These are phyloP conservation scores for Clarireedia hainanense DNA, from an alignment of 2,329 filamentous ascomycete species.

Conservation along the genomic window DNA sequence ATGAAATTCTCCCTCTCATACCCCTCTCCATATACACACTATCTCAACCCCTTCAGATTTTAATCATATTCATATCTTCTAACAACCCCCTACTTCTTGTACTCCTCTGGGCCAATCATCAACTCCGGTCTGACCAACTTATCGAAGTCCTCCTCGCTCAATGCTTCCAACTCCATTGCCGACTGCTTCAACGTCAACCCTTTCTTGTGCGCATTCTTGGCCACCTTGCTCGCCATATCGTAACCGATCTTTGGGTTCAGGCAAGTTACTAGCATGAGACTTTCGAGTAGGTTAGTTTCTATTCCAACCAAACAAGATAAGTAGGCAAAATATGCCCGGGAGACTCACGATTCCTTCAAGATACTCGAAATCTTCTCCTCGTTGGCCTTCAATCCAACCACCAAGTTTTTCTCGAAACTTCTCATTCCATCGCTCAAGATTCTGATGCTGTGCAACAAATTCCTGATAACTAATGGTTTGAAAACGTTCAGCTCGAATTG, in stretches of 20 bases:
- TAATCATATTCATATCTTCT: not conserved
- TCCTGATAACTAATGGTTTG: conserved; percentile 94
- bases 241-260: conserved; percentile 96
- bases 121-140: conserved; percentile 83
- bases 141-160: conserved; percentile 87
- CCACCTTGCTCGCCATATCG: conserved; percentile 94
- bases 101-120: conserved; percentile 80
- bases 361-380: conserved; percentile 85
- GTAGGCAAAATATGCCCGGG: too few species aligned
- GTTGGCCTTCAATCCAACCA: conserved; percentile 82
- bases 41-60: not conserved
- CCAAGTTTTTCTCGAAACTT: conserved; percentile 90
- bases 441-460: conserved; percentile 85
- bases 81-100: conserved; percentile 33
- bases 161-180: conserved; percentile 84
- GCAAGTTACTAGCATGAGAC: conserved; percentile 96
- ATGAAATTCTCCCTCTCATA: not conserved
- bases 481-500: conserved; percentile 99
- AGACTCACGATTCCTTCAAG: conserved; percentile 81
- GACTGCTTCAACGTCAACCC: conserved; percentile 87
- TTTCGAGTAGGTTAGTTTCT: conserved; percentile 30
- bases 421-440: conserved; percentile 88
- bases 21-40: not conserved
- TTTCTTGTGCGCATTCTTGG: conserved; percentile 99
- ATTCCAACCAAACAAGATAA: too few species aligned